Conservation (phyloP, 164 flowering plant genomes). For the Chimonanthus salicifolius region DNA sequence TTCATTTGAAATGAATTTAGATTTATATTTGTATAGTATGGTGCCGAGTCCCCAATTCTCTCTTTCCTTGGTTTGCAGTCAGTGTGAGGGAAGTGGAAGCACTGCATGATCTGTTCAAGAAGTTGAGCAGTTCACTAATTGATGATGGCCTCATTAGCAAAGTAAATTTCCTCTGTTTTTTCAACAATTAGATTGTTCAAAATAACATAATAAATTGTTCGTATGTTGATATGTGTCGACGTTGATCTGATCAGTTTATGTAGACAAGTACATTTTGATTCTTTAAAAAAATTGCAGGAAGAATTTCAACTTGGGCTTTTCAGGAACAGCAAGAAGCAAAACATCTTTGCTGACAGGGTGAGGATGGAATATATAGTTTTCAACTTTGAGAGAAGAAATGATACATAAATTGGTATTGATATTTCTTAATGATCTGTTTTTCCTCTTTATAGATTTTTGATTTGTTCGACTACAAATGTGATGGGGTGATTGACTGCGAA, state of each 20-base stretch:
- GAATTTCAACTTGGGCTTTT: constrained; percentile 43
- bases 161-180: constrained; percentile 10
- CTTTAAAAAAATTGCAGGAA: constrained; percentile 23
- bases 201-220: background rate
- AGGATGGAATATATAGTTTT: background rate
- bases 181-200: background rate
- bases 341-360: constrained; percentile 41
- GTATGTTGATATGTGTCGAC: background rate
- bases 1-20: no score
- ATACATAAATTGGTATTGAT: no score
- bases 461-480: constrained; percentile 57
- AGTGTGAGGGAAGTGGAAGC: constrained; percentile 20
- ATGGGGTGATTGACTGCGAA: constrained; percentile 76
- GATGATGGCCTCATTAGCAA: constrained; percentile 33
- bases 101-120: constrained; percentile 30
- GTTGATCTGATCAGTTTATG: background rate
- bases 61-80: constrained; percentile 14
- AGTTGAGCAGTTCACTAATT: constrained; percentile 29
- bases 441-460: constrained; percentile 54
- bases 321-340: constrained; percentile 26
- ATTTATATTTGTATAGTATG: no score
- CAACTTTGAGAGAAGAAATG: background rate
- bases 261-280: background rate
- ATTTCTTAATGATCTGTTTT: background rate
- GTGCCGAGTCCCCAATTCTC: no score